Base-by-base conservation (phyloP, 164 flowering plant species). In the Vitis labrusca region DNA sequence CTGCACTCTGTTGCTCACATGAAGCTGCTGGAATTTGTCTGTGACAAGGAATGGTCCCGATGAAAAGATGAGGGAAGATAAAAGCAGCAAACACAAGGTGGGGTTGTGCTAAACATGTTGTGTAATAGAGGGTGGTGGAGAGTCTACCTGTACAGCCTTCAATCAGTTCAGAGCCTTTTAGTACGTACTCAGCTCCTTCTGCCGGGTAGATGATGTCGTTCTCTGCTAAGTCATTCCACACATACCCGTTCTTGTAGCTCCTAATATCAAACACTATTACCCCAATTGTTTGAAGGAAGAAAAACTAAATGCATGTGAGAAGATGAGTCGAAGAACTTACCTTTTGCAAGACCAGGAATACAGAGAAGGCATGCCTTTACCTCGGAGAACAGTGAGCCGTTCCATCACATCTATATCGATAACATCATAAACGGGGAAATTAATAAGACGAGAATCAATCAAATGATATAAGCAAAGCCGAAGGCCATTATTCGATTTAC, bases 281-380 rank as follows among this genome's bases (percentile, higher is more conserved):
- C 48, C 17, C 10, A n/a, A 51, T 23, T 16, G 14, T 47, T 16
- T 59, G 17, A 65, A 27, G 9, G 14, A 15, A 60, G 16, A 58
- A 51, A 68, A 50, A 51, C 50, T 12, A 30, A 37, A 48, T 49
- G 2, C 6, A 9, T 2, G 52, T 9, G 37, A 37, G 10, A 52
- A 14, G 64, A 54, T n/a, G 14, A 53, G 9, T 37, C 10, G 0
- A 15, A 4, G 32, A 37, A 13, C 9, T 16, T 63, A 91, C 98
- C 97, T 92, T 81, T 94, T 94, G 80, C 93, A 89, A 53, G 97
- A 91, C 98, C 98, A 94, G 11, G 98, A 91, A 72, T 89, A 94
- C 23, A 86, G 82, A 9, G 88, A 81, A 4, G 97, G 94, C 97
- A 94, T 88, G 64, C 84, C 88, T 79, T 78, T 92, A 23, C 98